phyloP scores from a whole-genome alignment of 2,329 filamentous ascomycete genomes.

The Ascochyta fabae region DNA sequence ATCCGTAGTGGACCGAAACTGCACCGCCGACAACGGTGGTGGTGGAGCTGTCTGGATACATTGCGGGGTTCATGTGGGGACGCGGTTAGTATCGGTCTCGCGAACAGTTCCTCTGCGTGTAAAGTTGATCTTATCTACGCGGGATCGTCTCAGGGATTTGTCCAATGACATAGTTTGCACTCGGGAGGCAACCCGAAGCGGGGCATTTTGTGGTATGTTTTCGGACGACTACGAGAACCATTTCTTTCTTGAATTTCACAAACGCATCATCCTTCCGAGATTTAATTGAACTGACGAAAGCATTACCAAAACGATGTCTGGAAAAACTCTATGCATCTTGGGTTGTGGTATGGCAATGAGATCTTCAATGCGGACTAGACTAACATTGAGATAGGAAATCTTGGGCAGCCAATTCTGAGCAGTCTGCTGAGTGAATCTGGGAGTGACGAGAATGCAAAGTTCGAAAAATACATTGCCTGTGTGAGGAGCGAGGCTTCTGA shows the following conservation, averaged over 20 bases:
- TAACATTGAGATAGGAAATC: constrained; percentile 42
- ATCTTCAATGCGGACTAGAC: not conserved
- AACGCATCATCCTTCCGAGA: not conserved
- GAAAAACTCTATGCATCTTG: constrained; percentile 33
- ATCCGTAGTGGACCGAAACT: not conserved
- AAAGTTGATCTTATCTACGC: constrained; percentile 9
- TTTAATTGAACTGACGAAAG: not conserved
- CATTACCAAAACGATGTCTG: not conserved
- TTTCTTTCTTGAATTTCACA: not conserved
- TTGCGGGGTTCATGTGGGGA: constrained; percentile 16
- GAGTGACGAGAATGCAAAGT: constrained; percentile 22
- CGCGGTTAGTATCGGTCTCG: constrained; percentile 15
- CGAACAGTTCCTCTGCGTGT: not conserved
- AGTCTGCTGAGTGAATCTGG: constrained; percentile 37
- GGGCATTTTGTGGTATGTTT: constrained; percentile 1
- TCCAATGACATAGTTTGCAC: constrained; percentile 6
- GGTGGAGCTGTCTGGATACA: constrained; percentile 2
- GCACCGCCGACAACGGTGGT: constrained; percentile 1
- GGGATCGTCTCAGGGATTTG: not conserved
- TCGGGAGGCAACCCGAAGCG: constrained; percentile 15
- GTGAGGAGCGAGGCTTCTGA: constrained; percentile 51
- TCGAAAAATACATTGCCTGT: constrained; percentile 51
- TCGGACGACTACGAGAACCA: not conserved
- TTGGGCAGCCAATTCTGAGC: constrained; percentile 49
- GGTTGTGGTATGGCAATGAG: constrained; percentile 34